Conservation (phyloP, 768 basidiomycete genomes). For the Peribolospora kevripleyi region DNA sequence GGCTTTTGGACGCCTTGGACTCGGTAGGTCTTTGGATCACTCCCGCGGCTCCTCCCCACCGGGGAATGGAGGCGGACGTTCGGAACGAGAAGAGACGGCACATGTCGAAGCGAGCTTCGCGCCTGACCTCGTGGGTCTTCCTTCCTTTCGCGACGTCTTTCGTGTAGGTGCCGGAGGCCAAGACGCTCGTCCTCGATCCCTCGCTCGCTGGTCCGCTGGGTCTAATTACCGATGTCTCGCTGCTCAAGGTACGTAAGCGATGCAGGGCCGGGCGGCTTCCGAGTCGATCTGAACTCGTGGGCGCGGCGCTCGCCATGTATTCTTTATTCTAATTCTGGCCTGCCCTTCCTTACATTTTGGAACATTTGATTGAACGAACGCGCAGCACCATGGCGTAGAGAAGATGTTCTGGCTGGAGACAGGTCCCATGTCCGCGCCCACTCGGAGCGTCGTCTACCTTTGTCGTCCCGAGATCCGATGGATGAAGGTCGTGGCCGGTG, state of each 20-base stretch:
- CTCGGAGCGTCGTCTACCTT: slow-evolving; percentile 76
- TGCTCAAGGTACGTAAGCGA: slow-evolving; percentile 45
- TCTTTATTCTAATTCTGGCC: neutral
- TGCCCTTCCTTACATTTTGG: neutral
- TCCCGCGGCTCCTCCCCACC: too few relatives aligned
- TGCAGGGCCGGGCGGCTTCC: too few relatives aligned
- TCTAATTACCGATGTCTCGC: slow-evolving; percentile 75
- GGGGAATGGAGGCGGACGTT: too few relatives aligned
- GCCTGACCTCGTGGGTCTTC: neutral
- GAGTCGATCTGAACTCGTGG: too few relatives aligned
- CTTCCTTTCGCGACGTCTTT: slow-evolving; percentile 1
- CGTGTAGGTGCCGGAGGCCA: slow-evolving; percentile 60
- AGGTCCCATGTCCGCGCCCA: slow-evolving; percentile 55
- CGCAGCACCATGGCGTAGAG: slow-evolving; percentile 89
- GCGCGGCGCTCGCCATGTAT: too few relatives aligned
- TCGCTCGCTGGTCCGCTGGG: slow-evolving; percentile 74
- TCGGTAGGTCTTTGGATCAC: too few relatives aligned
- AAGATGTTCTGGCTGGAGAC: slow-evolving; percentile 99
- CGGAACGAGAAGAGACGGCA: too few relatives aligned
- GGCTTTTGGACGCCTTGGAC: too few relatives aligned
- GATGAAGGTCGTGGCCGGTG: slow-evolving; percentile 78
- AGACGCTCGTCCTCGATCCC: slow-evolving; percentile 84
- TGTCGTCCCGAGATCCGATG: slow-evolving; percentile 65
- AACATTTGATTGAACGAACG: neutral
- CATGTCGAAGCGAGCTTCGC: too few relatives aligned